Evolutionary conservation across 1,284 basidiomycete genomes (phyloP).

Genomic region (Boletus sp.): DNA sequence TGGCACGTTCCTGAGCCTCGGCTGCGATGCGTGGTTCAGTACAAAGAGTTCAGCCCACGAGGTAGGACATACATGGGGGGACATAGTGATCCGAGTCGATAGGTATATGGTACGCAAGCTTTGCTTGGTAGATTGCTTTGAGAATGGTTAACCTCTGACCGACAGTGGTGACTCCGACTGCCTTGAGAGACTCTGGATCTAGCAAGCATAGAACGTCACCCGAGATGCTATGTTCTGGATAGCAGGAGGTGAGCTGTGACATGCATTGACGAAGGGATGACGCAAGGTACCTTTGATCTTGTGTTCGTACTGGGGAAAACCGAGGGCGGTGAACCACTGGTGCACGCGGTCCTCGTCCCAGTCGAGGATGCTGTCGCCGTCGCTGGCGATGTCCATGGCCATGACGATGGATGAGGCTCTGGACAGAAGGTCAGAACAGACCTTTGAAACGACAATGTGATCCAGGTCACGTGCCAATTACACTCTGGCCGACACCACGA

Average conservation of each 20-base stretch:
- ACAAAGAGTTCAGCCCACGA: slow-evolving; percentile 1
- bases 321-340: slow-evolving; percentile 67
- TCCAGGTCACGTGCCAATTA: slow-evolving; percentile 3
- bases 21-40: slow-evolving; percentile 40
- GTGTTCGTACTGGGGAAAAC: slow-evolving; percentile 77
- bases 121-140: slow-evolving; percentile 85
- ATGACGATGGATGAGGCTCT: slow-evolving; percentile 3
- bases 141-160: slow-evolving; percentile 87
- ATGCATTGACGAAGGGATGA: background rate
- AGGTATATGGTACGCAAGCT: slow-evolving; percentile 77
- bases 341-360: slow-evolving; percentile 86
- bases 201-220: slow-evolving; percentile 84
- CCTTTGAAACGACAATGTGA: background rate
- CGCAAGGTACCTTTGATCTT: slow-evolving; percentile 55
- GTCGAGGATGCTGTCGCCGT: slow-evolving; percentile 54
- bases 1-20: slow-evolving; percentile 57
- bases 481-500: background rate
- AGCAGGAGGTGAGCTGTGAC: slow-evolving; percentile 3
- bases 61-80: slow-evolving; percentile 70
- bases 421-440: background rate
- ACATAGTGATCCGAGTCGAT: slow-evolving; percentile 85
- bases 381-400: slow-evolving; percentile 36
- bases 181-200: slow-evolving; percentile 77
- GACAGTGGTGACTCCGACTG: slow-evolving; percentile 79
- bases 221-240: slow-evolving; percentile 81